Conservation (phyloP, 495 filamentous ascomycete genomes). For the Rusavskia elegans region DNA sequence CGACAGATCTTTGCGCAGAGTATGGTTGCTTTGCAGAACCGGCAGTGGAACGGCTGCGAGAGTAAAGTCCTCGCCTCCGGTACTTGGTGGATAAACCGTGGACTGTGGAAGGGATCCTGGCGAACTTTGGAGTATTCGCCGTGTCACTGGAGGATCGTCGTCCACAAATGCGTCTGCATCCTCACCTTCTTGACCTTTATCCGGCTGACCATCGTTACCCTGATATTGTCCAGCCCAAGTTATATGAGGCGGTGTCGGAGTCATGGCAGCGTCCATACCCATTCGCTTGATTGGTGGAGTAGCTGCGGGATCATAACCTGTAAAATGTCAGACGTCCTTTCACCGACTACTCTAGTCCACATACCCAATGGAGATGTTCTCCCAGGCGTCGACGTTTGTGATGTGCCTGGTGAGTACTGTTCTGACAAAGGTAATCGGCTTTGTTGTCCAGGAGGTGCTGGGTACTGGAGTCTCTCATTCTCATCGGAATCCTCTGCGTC, state of each 20-base stretch:
- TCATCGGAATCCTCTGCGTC: background rate
- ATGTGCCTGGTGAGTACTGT: background rate
- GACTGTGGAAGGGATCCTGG: background rate
- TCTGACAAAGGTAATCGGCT: background rate
- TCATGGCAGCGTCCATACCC: background rate
- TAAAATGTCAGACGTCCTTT: background rate
- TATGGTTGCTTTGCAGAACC: background rate
- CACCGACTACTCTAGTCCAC: background rate
- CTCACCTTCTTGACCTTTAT: constrained; percentile 20
- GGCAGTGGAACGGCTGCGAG: background rate
- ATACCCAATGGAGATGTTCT: background rate
- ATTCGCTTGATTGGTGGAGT: background rate
- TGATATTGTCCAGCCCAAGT: background rate
- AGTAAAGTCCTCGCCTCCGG: background rate
- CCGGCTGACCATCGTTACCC: constrained; percentile 31
- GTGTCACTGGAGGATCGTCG: background rate
- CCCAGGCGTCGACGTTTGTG: background rate
- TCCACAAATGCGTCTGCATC: constrained; percentile 6
- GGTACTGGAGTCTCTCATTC: no score
- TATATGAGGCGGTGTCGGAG: background rate
- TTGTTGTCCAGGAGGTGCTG: no score
- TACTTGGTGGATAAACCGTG: no score
- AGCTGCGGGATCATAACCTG: background rate
- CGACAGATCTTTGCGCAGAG: background rate
- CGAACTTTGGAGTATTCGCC: background rate